phyloP scores from a whole-genome alignment of 2,329 filamentous ascomycete genomes.

The Ascomycota sp. region DNA sequence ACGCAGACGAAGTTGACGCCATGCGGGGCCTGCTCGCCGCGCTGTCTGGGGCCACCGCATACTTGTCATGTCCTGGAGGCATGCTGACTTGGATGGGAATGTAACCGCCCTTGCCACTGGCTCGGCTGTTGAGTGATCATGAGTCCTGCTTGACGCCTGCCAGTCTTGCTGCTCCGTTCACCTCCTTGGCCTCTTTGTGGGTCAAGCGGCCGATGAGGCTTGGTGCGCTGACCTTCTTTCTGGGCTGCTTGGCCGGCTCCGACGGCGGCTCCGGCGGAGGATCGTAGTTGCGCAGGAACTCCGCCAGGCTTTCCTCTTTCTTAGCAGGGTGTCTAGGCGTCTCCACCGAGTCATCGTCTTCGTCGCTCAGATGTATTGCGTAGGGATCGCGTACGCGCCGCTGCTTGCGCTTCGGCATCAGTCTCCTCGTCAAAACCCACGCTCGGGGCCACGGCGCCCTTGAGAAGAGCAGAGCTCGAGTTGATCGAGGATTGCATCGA shows the following conservation, averaged over 20 bases:
- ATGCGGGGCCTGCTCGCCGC: slow-evolving; percentile 4
- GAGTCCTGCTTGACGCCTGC: slow-evolving; percentile 8
- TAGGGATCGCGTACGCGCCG: slow-evolving; percentile 74
- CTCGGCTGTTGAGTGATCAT: slow-evolving; percentile 19
- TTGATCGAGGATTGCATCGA: slow-evolving; percentile 46
- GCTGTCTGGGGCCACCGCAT: slow-evolving; percentile 11
- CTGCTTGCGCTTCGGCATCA: slow-evolving; percentile 50
- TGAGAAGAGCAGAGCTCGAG: slow-evolving; percentile 51
- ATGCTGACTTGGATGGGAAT: slow-evolving; percentile 33
- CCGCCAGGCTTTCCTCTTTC: slow-evolving; percentile 48
- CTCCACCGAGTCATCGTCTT: slow-evolving; percentile 23
- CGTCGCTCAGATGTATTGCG: slow-evolving; percentile 63
- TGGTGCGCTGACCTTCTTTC: slow-evolving; percentile 44
- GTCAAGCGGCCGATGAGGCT: slow-evolving; percentile 41
- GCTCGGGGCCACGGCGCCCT: slow-evolving; percentile 10
- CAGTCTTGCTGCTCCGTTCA: slow-evolving; percentile 9
- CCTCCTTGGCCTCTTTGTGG: slow-evolving; percentile 10
- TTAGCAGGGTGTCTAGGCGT: slow-evolving; percentile 17
- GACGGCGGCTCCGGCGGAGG: slow-evolving; percentile 34
- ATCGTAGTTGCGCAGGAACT: slow-evolving; percentile 51
- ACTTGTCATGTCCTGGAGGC: slow-evolving; percentile 23
- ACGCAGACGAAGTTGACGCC: slow-evolving; percentile 8
- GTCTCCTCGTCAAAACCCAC: slow-evolving; percentile 28
- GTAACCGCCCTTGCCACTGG: slow-evolving; percentile 18
- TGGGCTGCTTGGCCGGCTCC: slow-evolving; percentile 19